phyloP scores from a whole-genome alignment of 2,329 filamentous ascomycete species.

The Pseudonectria buxi region DNA sequence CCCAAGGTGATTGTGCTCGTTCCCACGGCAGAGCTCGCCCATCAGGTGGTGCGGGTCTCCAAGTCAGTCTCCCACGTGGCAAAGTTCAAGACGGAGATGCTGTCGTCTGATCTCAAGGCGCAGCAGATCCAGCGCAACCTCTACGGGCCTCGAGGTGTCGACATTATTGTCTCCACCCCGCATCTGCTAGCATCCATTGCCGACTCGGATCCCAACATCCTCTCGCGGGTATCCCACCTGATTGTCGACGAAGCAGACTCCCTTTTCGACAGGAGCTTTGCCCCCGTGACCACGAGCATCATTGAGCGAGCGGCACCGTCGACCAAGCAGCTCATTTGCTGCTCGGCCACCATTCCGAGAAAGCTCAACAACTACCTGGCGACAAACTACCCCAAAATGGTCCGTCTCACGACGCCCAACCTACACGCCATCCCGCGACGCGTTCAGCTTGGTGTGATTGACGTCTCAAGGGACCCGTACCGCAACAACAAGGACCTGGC shows the following conservation, averaged over 20 bases:
- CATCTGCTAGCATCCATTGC: conserved; percentile 85
- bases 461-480: conserved; percentile 89
- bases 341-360: conserved; percentile 91
- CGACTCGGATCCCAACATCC: conserved; percentile 81
- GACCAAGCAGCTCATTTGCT: conserved; percentile 79
- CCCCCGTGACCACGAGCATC: conserved; percentile 72
- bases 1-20: conserved; percentile 82
- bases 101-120: conserved; percentile 71
- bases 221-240: conserved; percentile 84
- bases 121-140: conserved; percentile 78
- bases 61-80: conserved; percentile 77
- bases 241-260: conserved; percentile 95
- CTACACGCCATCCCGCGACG: conserved; percentile 91
- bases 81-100: conserved; percentile 79
- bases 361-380: conserved; percentile 82
- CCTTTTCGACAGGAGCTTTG: conserved; percentile 87
- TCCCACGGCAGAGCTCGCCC: conserved; percentile 85
- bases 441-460: conserved; percentile 88
- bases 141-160: conserved; percentile 74
- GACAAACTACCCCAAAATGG: conserved; percentile 73
- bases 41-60: conserved; percentile 73
- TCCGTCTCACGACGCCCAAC: conserved; percentile 86
- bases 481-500: conserved; percentile 87
- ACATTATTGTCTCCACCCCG: conserved; percentile 81
- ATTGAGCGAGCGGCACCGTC: conserved; percentile 77